A percentile compares a stretch with the other conserved stretches of the same genome.
These are phyloP conservation scores for Ustilaginoidea virens DNA, from an alignment of 2,329 filamentous ascomycete genomes.

Conservation along the genomic window DNA sequence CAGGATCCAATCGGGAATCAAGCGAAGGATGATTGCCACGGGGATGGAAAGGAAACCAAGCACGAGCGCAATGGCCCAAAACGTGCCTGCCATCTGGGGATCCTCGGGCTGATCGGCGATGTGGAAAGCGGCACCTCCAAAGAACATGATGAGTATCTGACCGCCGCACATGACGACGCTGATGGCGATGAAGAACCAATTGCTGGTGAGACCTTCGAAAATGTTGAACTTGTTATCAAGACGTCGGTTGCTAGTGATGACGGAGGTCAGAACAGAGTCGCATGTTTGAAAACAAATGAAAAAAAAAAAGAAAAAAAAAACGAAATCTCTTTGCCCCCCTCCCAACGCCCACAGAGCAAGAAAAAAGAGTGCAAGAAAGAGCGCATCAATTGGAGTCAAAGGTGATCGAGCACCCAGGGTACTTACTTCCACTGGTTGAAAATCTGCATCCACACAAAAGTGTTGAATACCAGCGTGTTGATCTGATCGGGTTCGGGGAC, in stretches of 20 bases:
- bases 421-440: slow-evolving; percentile 94
- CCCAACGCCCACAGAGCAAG: not conserved
- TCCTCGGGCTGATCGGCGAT: slow-evolving; percentile 34
- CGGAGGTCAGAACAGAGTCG: too few species aligned
- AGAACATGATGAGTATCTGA: slow-evolving; percentile 78
- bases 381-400: not conserved
- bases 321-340: too few species aligned
- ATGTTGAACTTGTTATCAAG: slow-evolving; percentile 94
- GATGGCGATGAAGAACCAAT: slow-evolving; percentile 81
- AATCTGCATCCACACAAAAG: slow-evolving; percentile 99
- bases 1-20: slow-evolving; percentile 61
- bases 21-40: slow-evolving; percentile 64
- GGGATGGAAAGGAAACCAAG: slow-evolving; percentile 76
- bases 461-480: slow-evolving; percentile 84
- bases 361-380: not conserved
- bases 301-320: too few species aligned
- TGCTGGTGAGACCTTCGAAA: slow-evolving; percentile 72
- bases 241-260: slow-evolving; percentile 80
- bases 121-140: slow-evolving; percentile 69
- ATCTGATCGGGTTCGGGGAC: slow-evolving; percentile 30
- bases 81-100: slow-evolving; percentile 36
- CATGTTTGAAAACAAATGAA: too few species aligned
- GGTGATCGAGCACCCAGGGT: too few species aligned
- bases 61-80: slow-evolving; percentile 81
- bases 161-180: slow-evolving; percentile 77